Base-by-base conservation (phyloP, 2,329 filamentous ascomycete species). In the Elsinoe necatrix region DNA sequence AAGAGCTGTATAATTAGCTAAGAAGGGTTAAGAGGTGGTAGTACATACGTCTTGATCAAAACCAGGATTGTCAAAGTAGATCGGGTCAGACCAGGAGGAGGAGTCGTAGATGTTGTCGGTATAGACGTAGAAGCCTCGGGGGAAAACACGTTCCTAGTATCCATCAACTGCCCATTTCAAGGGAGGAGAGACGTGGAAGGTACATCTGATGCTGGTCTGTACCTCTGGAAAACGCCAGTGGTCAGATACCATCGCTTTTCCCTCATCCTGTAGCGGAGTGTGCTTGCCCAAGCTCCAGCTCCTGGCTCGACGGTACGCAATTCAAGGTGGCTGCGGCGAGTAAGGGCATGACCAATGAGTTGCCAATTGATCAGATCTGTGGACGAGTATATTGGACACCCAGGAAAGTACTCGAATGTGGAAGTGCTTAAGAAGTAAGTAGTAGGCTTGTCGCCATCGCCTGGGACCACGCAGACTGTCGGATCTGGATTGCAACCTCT, bases 401-500 rank as follows among this genome's bases (percentile, higher is more conserved):
- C 80, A 0, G 81, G 81, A 59, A 81, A 83, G 65, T 76, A 81
- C 64, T 84, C 81, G 57, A 85, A 84, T 0, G 79, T 80, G 0
- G 81, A 84, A 3, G 80, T 84, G 35, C 77, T 78, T 25, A 84
- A 73, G 65, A 79, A 84, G 64, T 78, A 84, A 3, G 41, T 23
- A 6, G 41, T n/a, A n/a, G 41, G 41, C 16, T 27, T 45, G 20
- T 45, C 11, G 11, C 21, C 20, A 62, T 78, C 75, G 41, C 71
- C 61, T 6, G 69, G 69, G 18, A 79, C 75, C 2, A 77, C 70
- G 9, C 79, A 61, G 37, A 80, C 73, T 0, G 80, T 82, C 0
- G 82, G 81, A 60, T 85, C 82, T 4, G 81, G 80, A 57, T 84
- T 83, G 69, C 82, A 84, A 21, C 81, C 81, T 1, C 74, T 72